A percentile compares a stretch with the other conserved stretches of the same genome.
Conservation (phyloP, 2,329 filamentous ascomycete species). For the Colletotrichum lini region DNA sequence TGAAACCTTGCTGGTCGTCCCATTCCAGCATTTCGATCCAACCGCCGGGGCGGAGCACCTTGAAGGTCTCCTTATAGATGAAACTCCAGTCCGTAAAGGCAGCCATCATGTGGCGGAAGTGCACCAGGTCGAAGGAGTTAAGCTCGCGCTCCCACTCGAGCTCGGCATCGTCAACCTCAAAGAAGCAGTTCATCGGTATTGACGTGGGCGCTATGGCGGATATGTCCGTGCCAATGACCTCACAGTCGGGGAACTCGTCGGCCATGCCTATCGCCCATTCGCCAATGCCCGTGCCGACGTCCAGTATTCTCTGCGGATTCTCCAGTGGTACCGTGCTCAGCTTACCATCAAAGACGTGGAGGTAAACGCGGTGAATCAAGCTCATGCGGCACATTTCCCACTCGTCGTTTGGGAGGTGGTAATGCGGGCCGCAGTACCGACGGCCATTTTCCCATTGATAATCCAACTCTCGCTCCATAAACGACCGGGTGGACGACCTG, state of each 20-base stretch:
- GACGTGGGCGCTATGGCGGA: constrained; percentile 70
- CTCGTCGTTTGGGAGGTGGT: constrained; percentile 78
- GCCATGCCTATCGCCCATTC: constrained; percentile 67
- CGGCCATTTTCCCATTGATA: constrained; percentile 73
- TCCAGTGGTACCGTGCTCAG: constrained; percentile 60
- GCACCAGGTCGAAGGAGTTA: constrained; percentile 69
- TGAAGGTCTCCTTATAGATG: constrained; percentile 67
- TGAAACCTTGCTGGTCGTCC: constrained; percentile 56
- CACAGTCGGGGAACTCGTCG: constrained; percentile 66
- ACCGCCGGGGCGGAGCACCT: constrained; percentile 69
- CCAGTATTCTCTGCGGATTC: constrained; percentile 62
- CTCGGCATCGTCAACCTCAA: constrained; percentile 73
- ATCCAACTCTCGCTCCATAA: constrained; percentile 67
- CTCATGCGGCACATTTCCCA: constrained; percentile 74
- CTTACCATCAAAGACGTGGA: constrained; percentile 64
- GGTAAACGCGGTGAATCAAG: constrained; percentile 74
- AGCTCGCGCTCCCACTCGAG: constrained; percentile 69
- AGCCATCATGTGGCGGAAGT: constrained; percentile 69
- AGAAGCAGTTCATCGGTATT: constrained; percentile 71
- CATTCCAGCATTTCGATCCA: constrained; percentile 71
- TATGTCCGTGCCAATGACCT: constrained; percentile 72
- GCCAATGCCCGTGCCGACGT: constrained; percentile 72
- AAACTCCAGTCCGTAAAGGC: constrained; percentile 70
- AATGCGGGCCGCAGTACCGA: constrained; percentile 70
- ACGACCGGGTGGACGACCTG: constrained; percentile 63